Conservation (phyloP, 768 basidiomycete genomes). For the Scleroderma bovista region DNA sequence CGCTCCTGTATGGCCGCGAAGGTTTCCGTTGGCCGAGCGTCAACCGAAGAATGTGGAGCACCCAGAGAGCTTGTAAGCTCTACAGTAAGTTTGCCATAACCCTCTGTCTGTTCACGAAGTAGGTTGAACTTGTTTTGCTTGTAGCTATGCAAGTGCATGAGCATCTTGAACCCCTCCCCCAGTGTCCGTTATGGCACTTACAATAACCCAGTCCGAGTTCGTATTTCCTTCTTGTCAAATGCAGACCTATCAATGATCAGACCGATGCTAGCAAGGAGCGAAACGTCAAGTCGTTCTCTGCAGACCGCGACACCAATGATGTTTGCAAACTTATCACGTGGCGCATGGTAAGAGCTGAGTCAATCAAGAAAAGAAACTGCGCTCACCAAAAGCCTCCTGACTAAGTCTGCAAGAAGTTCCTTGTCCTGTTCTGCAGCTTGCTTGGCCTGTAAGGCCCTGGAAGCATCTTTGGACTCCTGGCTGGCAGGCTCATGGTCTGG, state of each 20-base stretch:
- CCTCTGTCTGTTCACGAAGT: constrained; percentile 94
- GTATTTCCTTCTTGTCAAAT: constrained; percentile 75
- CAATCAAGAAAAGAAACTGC: background rate
- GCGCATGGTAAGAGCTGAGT: background rate
- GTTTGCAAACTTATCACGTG: constrained; percentile 41
- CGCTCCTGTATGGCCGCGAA: constrained; percentile 54
- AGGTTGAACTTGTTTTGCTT: constrained; percentile 99
- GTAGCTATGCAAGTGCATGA: constrained; percentile 51
- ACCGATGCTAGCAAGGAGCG: constrained; percentile 55
- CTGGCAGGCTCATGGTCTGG: constrained; percentile 24
- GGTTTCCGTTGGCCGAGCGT: constrained; percentile 61
- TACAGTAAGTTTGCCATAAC: constrained; percentile 87
- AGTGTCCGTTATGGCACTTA: constrained; percentile 38
- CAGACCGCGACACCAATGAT: constrained; percentile 58
- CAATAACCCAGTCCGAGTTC: constrained; percentile 78
- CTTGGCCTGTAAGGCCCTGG: constrained; percentile 40
- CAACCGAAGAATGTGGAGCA: constrained; percentile 61
- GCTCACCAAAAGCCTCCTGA: constrained; percentile 56
- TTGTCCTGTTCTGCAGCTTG: constrained; percentile 59
- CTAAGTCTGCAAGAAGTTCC: constrained; percentile 48
- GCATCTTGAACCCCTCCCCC: background rate
- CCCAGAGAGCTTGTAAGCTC: constrained; percentile 78
- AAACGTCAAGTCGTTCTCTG: constrained; percentile 69
- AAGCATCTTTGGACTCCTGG: constrained; percentile 22
- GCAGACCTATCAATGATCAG: constrained; percentile 62